These are phyloP conservation scores for Chamaecrista fasciculata DNA, from an alignment of 306 rosid species.

Conservation along the genomic window DNA sequence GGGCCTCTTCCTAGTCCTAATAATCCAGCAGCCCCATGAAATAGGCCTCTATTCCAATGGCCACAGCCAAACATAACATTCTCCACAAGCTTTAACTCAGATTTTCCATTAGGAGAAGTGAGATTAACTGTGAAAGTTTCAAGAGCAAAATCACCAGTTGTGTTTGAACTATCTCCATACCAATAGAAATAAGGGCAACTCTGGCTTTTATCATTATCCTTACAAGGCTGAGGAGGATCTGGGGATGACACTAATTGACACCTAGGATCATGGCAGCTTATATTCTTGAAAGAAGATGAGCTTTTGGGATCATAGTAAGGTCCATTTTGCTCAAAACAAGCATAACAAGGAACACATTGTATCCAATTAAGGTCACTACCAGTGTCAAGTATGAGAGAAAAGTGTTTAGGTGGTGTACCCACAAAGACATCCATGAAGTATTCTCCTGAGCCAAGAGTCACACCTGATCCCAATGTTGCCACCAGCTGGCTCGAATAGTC, in stretches of 20 bases:
- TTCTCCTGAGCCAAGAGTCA: conserved; percentile 79
- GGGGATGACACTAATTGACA: conserved; percentile 73
- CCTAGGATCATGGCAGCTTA: conserved; percentile 56
- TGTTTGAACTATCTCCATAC: conserved; percentile 88
- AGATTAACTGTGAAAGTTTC: conserved; percentile 81
- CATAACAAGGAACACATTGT: conserved; percentile 79
- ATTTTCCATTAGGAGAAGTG: conserved; percentile 41
- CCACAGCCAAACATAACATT: conserved; percentile 90
- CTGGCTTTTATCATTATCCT: conserved; percentile 45
- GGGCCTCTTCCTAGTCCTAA: conserved; percentile 85
- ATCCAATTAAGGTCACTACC: conserved; percentile 95
- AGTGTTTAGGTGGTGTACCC: conserved; percentile 82
- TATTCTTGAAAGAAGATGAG: conserved; percentile 58
- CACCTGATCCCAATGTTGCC: conserved; percentile 84
- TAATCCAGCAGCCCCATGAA: conserved; percentile 85
- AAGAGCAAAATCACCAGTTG: conserved; percentile 76
- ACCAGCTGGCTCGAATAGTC: conserved; percentile 48
- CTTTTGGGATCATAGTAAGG: conserved; percentile 60
- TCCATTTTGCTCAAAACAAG: conserved; percentile 83
- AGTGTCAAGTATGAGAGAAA: conserved; percentile 76
- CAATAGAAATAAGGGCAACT: conserved; percentile 81
- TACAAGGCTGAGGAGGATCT: conserved; percentile 63
- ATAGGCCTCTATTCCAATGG: conserved; percentile 90
- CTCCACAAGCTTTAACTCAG: conserved; percentile 51
- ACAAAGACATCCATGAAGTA: conserved; percentile 85